Conservation (phyloP, 495 filamentous ascomycete species). For the Ascobolus immersus region DNA sequence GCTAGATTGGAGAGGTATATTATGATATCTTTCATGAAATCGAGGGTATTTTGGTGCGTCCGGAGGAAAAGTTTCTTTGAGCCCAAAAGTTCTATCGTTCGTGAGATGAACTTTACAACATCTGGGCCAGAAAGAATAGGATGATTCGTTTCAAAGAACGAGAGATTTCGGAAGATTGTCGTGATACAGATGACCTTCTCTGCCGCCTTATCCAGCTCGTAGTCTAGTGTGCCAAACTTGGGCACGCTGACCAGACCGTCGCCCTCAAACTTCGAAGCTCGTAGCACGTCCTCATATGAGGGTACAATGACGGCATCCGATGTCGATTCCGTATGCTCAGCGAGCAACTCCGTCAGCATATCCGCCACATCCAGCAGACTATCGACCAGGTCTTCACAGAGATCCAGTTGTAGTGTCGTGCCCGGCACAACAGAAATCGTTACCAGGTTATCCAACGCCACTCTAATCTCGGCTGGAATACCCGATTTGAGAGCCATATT, state of each 20-base stretch:
- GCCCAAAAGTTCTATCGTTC: constrained; percentile 61
- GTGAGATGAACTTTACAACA: constrained; percentile 56
- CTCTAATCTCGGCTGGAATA: constrained; percentile 59
- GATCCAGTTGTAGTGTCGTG: constrained; percentile 36
- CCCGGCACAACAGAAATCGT: constrained; percentile 39
- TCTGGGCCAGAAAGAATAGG: constrained; percentile 39
- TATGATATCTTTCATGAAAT: constrained; percentile 91
- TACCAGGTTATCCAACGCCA: constrained; percentile 64
- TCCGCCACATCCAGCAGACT: constrained; percentile 73
- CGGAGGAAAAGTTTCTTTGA: constrained; percentile 71
- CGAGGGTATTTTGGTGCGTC: constrained; percentile 53
- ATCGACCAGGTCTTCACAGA: constrained; percentile 73
- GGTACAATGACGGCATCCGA: constrained; percentile 57
- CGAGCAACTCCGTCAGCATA: constrained; percentile 54
- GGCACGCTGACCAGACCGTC: constrained; percentile 40
- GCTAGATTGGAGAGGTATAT: constrained; percentile 70
- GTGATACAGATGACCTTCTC: constrained; percentile 76
- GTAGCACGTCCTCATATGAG: constrained; percentile 67
- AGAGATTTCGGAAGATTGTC: constrained; percentile 78
- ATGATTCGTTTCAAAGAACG: constrained; percentile 58
- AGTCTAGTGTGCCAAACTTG: constrained; percentile 48
- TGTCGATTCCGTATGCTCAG: constrained; percentile 54
- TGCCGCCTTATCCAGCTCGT: constrained; percentile 62
- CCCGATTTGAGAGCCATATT: constrained; percentile 81
- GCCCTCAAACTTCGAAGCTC: constrained; percentile 46